Percentiles rank a stretch among this genome's conserved stretches.
Evolutionary conservation across 1,139 yeast species (phyloP).

Genomic region (Nadsonia starkeyi-henricii): DNA sequence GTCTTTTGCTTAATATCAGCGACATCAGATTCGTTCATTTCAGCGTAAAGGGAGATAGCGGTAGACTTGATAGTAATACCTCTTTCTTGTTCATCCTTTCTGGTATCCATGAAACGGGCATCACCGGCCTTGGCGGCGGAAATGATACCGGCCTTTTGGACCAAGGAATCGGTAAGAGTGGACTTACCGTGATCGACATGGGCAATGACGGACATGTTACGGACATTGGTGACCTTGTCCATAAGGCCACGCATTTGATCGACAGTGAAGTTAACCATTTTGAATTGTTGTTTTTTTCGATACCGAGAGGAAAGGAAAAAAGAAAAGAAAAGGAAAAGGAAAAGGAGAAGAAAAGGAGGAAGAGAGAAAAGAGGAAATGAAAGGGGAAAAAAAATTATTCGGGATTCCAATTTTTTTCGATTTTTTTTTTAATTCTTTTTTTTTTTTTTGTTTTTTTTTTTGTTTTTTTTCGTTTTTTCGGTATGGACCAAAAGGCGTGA

Average conservation of each 20-base stretch:
- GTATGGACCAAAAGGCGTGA: background rate
- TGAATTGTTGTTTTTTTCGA: slow-evolving; percentile 10
- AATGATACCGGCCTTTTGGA: slow-evolving; percentile 98
- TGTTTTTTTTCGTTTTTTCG: no score
- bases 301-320: background rate
- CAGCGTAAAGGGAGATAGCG: slow-evolving; percentile 90
- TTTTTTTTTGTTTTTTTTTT: no score
- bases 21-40: slow-evolving; percentile 78
- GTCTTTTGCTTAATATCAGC: slow-evolving; percentile 95
- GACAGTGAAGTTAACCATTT: slow-evolving; percentile 26
- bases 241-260: slow-evolving; percentile 91
- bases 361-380: background rate
- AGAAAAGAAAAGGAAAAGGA: background rate
- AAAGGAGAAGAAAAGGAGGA: background rate
- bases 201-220: slow-evolving; percentile 99
- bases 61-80: slow-evolving; percentile 99
- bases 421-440: background rate
- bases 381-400: background rate
- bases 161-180: slow-evolving; percentile 96
- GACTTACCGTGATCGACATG: slow-evolving; percentile 99
- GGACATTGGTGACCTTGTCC: slow-evolving; percentile 99
- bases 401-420: no score
- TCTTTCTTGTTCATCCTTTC: slow-evolving; percentile 99
- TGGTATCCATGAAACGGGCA: slow-evolving; percentile 98
- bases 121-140: slow-evolving; percentile 99